Evolutionary conservation across 257 asterid species (phyloP).

Genomic region (Parsonsia alboflavescens): DNA sequence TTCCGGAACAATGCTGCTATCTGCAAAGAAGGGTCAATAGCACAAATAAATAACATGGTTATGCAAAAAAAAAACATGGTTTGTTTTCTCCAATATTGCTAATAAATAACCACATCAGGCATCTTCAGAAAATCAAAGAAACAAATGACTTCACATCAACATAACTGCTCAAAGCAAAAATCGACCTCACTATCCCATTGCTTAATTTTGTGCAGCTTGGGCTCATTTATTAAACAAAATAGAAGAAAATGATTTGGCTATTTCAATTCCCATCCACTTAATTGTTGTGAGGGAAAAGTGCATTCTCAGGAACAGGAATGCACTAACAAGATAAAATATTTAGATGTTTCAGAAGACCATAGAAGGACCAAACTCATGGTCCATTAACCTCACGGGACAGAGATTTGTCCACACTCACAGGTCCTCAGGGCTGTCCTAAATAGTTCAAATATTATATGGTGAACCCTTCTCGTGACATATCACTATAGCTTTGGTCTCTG

Average conservation of each 20-base stretch:
- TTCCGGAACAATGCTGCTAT: constrained; percentile 6
- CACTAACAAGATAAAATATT: not conserved
- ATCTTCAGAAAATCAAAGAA: constrained; percentile 1
- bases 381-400: not conserved
- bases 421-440: not conserved
- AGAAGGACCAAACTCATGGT: not conserved
- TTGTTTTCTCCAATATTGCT: not conserved
- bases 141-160: not conserved
- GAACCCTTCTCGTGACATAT: not conserved
- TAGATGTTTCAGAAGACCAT: too few species aligned
- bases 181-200: not conserved
- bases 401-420: not conserved
- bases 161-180: not conserved
- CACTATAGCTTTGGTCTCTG: not conserved
- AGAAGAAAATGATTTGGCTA: not conserved
- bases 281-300: not conserved
- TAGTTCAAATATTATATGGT: not conserved
- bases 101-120: too few species aligned
- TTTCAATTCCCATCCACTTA: not conserved
- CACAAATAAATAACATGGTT: not conserved
- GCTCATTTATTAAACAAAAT: not conserved
- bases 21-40: constrained; percentile 17
- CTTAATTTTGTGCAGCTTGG: not conserved
- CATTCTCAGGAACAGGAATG: not conserved
- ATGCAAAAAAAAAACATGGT: not conserved